Evolutionary conservation across 2,329 filamentous ascomycete genomes (phyloP), one percentile per base, ranked within the genome.

Genomic region (Xylaria sp.): DNA sequence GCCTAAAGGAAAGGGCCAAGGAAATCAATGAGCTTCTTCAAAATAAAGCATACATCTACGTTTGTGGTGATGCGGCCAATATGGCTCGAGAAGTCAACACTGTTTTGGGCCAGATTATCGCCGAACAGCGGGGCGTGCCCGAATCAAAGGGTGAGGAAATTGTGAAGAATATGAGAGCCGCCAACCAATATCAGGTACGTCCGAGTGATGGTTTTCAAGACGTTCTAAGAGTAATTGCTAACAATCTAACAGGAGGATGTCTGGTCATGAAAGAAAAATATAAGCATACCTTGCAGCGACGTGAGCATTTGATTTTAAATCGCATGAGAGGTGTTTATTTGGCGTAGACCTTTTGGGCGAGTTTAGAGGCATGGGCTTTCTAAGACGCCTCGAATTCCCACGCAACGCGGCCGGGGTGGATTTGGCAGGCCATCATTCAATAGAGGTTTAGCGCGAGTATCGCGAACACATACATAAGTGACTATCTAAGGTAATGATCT

Each of bases 31-130:
- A 95, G 73, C 89, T 99, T 0, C 86, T 99, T 10, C 86, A 92
- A 74, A 86, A 94, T 81, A 92, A 94, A 80, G 96, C 94, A 5
- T 98, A 96, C 83, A 94, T 99, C 81, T 99, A 99, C 80, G 95
- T 99, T 67, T 99, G 97, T 77, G 96, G 96, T 83, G 96, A 99
- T 79, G 97, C 97, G 0, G 93, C 96, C 66, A 94, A 97, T 84
- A 98, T 98, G 94, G 94, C 94, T 56, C 91, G 94, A 67, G 94
- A 97, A 80, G 94, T 98, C 77, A 98, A 97, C 80, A 86, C 91
- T 28, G 89, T 94, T n/a, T 86, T 99, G 52, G 91, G 87, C 31
- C 91, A 97, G 79, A 97, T 98, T 78, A 91, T 99, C 75, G 86
- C 94, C 31, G 90, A 94, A 79, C 88, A 97, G 80, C 89, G 96